Percentiles rank a stretch among this genome's conserved stretches.
These are phyloP conservation scores for Cruciata laevipes DNA, from an alignment of 257 asterid genomes.

Conservation along the genomic window DNA sequence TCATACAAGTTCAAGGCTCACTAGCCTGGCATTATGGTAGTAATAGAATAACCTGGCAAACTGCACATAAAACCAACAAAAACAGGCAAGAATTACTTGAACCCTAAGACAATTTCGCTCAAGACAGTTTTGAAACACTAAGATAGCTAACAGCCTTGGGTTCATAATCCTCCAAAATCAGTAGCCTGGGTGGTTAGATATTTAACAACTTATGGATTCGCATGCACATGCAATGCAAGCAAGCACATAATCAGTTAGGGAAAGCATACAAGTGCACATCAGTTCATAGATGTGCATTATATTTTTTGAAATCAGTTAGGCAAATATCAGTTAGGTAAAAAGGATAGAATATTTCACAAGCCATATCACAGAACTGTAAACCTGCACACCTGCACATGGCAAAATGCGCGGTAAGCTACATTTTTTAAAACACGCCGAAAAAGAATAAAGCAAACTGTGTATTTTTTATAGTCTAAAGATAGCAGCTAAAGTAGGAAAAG, in stretches of 20 bases:
- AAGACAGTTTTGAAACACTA: not conserved
- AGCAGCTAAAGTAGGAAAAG: slow-evolving; percentile 4
- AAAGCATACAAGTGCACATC: slow-evolving; percentile 25
- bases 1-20: slow-evolving; percentile 31
- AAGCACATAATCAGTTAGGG: slow-evolving; percentile 22
- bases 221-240: slow-evolving; percentile 16
- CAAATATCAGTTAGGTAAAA: slow-evolving; percentile 15
- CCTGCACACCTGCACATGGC: slow-evolving; percentile 99
- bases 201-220: not conserved
- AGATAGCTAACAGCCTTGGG: not conserved
- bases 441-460: slow-evolving; percentile 5
- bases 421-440: slow-evolving; percentile 21
- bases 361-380: slow-evolving; percentile 70
- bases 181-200: not conserved
- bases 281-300: not conserved
- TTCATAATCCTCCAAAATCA: not conserved
- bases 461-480: slow-evolving; percentile 3
- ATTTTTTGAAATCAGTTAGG: too few relatives aligned
- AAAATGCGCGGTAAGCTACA: slow-evolving; percentile 78
- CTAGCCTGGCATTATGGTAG: slow-evolving; percentile 46
- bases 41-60: slow-evolving; percentile 61
- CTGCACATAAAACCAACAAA: slow-evolving; percentile 45
- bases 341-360: slow-evolving; percentile 30
- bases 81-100: not conserved
- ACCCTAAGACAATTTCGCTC: not conserved